Base-by-base conservation (phyloP, 2,329 filamentous ascomycete species). In the Aspergillus jensenii region DNA sequence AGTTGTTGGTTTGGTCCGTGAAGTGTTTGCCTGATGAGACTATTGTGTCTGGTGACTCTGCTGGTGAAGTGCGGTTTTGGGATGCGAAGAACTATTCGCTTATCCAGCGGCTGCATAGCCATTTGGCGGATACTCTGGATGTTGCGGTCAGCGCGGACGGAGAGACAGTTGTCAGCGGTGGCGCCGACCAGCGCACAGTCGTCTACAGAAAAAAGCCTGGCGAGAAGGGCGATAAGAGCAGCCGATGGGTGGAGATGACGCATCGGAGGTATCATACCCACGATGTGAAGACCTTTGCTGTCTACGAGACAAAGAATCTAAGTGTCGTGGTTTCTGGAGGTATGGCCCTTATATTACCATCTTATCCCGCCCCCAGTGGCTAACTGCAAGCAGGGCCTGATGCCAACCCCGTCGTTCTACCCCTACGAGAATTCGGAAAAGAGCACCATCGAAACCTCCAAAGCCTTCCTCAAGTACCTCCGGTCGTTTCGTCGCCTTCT, bases 31-130 rank as follows among this genome's bases (percentile, higher is more conserved):
- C 89, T 9, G 90, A 90, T 68, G 93, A 92, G 50, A 91, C 95
- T 65, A 95, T 99, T 61, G 88, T 98, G 12, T 96, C 93, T 2
- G 95, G 91, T 51, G 95, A 99, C 73, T 98, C 95, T 3, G 93
- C 92, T 5, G 95, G 95, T 33, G 92, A 98, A 71, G 83, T 99
- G 41, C 88, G 91, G 64, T 90, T 98, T 70, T 99, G 93, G 89
- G 91, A 96, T 71, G 91, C 91, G 56, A 93, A 90, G 77, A 96
- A 91, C 53, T 96, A 93, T 73, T 93, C 92, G 4, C 86, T 96
- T 66, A 83, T 87, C 37, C 95, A 99, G 71, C 84, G 93, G 51
- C 85, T 99, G 55, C 88, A 92, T 68, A 87, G 89, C 25, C 95
- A 99, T 71, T 87, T 91, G 64, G 91, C 93, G 45, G 95, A 99